Conservation (phyloP, 2,329 filamentous ascomycete species). For the Ceratocystis eucalypticola region DNA sequence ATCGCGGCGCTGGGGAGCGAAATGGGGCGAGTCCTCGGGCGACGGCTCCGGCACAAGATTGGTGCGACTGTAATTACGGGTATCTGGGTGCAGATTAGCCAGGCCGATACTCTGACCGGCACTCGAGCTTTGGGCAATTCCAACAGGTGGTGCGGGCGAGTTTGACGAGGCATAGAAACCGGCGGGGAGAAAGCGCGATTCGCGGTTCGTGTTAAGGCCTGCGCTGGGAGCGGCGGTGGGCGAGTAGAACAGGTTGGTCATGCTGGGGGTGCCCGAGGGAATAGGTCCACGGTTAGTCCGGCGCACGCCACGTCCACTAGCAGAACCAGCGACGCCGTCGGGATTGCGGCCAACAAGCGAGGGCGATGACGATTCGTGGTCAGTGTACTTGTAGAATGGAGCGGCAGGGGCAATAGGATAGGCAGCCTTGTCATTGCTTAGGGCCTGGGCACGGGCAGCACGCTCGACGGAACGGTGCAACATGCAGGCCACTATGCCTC, state of each 20-base stretch:
- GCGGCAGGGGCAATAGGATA: conserved; percentile 42
- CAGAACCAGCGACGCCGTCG: conserved; percentile 22
- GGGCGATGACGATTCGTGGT: conserved; percentile 37
- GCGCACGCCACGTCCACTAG: conserved; percentile 37
- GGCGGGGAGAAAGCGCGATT: conserved; percentile 71
- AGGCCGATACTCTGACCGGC: conserved; percentile 42
- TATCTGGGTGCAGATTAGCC: conserved; percentile 47
- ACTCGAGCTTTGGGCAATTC: conserved; percentile 24
- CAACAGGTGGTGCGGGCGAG: conserved; percentile 33
- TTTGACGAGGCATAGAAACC: conserved; percentile 75
- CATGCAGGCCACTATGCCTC: conserved; percentile 73
- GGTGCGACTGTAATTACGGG: conserved; percentile 34
- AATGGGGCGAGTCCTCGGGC: conserved; percentile 52
- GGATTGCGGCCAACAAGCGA: conserved; percentile 28
- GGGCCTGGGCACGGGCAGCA: conserved; percentile 62
- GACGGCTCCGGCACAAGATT: conserved; percentile 34
- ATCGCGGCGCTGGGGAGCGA: conserved; percentile 34
- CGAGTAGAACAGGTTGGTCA: conserved; percentile 80
- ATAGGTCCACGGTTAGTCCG: conserved; percentile 39
- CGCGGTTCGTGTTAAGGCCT: conserved; percentile 47
- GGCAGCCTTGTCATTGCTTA: conserved; percentile 54
- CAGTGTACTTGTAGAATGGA: conserved; percentile 52
- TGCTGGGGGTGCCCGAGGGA: conserved; percentile 44
- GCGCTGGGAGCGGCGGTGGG: conserved; percentile 67
- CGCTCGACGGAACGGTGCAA: conserved; percentile 83